These are phyloP conservation scores for Leptomonas pyrrhocoris DNA, from an alignment of 208 protist genomes.

Conservation along the genomic window DNA sequence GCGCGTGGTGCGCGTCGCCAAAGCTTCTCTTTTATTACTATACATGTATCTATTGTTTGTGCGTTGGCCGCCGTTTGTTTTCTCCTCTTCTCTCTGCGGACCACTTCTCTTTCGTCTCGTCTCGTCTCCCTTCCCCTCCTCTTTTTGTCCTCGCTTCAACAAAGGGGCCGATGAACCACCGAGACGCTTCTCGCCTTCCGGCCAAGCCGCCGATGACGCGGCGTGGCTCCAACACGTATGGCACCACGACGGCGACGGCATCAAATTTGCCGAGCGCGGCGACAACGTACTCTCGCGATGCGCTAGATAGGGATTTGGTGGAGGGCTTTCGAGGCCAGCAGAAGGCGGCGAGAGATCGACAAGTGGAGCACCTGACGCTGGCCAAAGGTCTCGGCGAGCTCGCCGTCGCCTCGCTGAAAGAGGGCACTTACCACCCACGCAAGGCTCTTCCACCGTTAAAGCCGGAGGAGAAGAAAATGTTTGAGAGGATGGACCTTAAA, in stretches of 20 bases:
- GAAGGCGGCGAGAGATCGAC: constrained; percentile 29
- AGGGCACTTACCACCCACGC: constrained; percentile 63
- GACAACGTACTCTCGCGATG: constrained; percentile 13
- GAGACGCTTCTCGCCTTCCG: not conserved
- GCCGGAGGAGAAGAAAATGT: constrained; percentile 41
- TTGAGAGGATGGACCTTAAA: constrained; percentile 39
- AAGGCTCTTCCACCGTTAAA: constrained; percentile 52
- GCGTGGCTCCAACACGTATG: constrained; percentile 1
- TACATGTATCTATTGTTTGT: too few species aligned
- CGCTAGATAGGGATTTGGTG: constrained; percentile 48
- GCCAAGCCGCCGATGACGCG: not conserved
- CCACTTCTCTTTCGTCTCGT: too few species aligned
- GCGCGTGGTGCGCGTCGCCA: too few species aligned
- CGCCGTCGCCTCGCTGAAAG: constrained; percentile 57
- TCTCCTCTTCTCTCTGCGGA: too few species aligned
- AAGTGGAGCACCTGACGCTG: constrained; percentile 66
- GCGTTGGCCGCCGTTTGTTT: too few species aligned
- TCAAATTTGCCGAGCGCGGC: not conserved
- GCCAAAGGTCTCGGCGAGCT: constrained; percentile 70
- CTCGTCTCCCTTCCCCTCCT: too few species aligned
- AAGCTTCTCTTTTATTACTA: too few species aligned
- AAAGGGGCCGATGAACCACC: not conserved
- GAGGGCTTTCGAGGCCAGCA: constrained; percentile 72
- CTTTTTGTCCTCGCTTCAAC: not conserved
- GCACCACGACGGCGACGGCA: not conserved